Evolutionary conservation across 192 early-diverging fungal genomes (phyloP), one percentile per base, ranked within the genome.

Genomic region (Coemansia asiatica): DNA sequence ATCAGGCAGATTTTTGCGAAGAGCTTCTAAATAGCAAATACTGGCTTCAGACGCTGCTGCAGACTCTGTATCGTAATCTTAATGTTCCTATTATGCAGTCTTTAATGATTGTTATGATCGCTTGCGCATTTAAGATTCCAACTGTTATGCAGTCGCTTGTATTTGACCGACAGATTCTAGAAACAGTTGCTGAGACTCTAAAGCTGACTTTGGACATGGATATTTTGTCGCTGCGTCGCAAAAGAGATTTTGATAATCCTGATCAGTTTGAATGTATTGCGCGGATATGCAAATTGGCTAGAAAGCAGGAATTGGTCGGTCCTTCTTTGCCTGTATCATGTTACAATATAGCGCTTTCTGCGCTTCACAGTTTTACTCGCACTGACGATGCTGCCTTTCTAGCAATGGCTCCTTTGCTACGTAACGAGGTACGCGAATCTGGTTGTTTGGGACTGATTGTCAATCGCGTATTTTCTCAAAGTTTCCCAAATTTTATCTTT

Each of bases 391-490:
- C 63, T 7, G 74, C 74, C 1, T 73, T 63, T 48, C 31, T 81
- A 46, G 79, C 79, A 5, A 81, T 81, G 74, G 79, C 79, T 12
- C 63, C 56, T 10, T 51, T 81, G 50, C 66, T 81, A 33, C 74
- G 79, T 10, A 61, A 49, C 56, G 79, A 81, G 46, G 60, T 81
- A 64, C 67, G 67, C 51, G 79, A 76, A 46, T 81, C 79, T 13
- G 79, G 79, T 2, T 81, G 79, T 23, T 58, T 81, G 36, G 74
- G 64, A 5, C 50, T 81, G 47, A 23, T 76, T 46, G 56, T 64
- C 1, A 72, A 73, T 27, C 79, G 67, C 7, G 18, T 50, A 13
- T 63, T 81, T 25, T 19, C 57, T 7, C 54, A 40, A 28, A 76
- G 69, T 36, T 66, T 73, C 12, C 74, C 69, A 9, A 12, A 7